Evolutionary conservation across 2,329 filamentous ascomycete genomes (phyloP).

Genomic region (Alternaria burnsii): DNA sequence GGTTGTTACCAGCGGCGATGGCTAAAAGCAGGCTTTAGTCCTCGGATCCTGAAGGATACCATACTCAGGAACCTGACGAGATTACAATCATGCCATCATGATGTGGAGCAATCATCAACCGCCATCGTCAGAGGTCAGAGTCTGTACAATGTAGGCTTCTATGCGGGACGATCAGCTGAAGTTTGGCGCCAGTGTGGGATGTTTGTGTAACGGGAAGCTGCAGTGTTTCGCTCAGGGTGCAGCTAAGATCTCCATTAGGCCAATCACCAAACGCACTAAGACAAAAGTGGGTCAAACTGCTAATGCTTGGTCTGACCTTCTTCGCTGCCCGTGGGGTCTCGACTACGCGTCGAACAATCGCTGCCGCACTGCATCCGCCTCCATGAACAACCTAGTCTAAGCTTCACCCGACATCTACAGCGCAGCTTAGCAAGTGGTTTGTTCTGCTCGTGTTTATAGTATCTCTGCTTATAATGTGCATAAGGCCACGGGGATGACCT

Average conservation of each 20-base stretch:
- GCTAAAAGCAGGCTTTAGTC: background rate
- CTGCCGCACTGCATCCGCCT: background rate
- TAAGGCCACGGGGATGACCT: background rate
- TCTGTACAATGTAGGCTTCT: background rate
- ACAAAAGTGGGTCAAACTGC: background rate
- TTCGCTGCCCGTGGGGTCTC: background rate
- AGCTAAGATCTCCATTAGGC: background rate
- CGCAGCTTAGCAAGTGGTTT: background rate
- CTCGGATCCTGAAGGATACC: background rate
- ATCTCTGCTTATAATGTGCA: background rate
- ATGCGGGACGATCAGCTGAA: background rate
- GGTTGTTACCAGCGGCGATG: background rate
- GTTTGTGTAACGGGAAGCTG: constrained; percentile 1
- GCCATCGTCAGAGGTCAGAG: background rate
- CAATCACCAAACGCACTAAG: background rate
- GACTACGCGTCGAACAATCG: background rate
- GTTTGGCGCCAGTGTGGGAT: background rate
- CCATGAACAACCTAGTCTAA: background rate
- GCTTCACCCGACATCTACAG: background rate
- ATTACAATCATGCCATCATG: background rate
- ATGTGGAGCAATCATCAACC: background rate
- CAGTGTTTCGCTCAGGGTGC: background rate
- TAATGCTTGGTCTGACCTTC: constrained; percentile 8
- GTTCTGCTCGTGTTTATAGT: background rate
- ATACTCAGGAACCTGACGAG: background rate